Base-by-base conservation (phyloP, 768 basidiomycete genomes). In the Suillus decipiens region DNA sequence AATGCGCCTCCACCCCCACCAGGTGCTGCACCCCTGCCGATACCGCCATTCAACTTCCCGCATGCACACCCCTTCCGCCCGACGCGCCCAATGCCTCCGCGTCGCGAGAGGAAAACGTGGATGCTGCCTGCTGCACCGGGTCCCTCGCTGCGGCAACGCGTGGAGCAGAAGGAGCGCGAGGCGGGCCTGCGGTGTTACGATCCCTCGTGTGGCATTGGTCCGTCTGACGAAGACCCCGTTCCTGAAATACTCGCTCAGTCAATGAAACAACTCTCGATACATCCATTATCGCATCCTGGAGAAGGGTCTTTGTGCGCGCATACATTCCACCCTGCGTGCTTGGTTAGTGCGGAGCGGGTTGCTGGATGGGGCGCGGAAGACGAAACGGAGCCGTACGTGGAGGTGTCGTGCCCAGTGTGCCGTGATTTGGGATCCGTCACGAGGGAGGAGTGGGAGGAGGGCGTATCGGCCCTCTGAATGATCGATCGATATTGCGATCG, bases 401-500 rank as follows among this genome's bases (percentile, higher is more conserved):
- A 89, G 70, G 89, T 92, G n/a, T 83, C 84, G 19, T 93, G 92
- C 72, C 87, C 89, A 1, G 82, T 89, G 8, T 93, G 92, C 69
- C 74, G 90, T 55, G 81, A 81, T 43, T 78, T 79, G n/a, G 92
- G 92, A 17, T 79, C 74, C 61, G 81, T 92, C 22, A 77, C 79
- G 41, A 81, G 80, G 71, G 77, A 72, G 15, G 89, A 89, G 50
- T 93, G 91, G 91, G 78, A 82, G 59, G 75, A 75, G 61, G 83
- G 83, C 42, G 82, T 72, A 15, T 66, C 51, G 36, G 71, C 74
- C 7, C 70, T 77, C 59, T 77, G 62, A 73, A 42, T 57, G 37
- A 39, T 24, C 37, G 37, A 57, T 57, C 55, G 55, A 57, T 57
- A 24, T 28, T 28, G 55, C 15, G 55, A 24, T 28, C 37, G 24